A percentile compares a stretch with the other conserved stretches of the same genome.
Conservation (phyloP, 169 alveolate species). For the Cryptosporidium viatorum region DNA sequence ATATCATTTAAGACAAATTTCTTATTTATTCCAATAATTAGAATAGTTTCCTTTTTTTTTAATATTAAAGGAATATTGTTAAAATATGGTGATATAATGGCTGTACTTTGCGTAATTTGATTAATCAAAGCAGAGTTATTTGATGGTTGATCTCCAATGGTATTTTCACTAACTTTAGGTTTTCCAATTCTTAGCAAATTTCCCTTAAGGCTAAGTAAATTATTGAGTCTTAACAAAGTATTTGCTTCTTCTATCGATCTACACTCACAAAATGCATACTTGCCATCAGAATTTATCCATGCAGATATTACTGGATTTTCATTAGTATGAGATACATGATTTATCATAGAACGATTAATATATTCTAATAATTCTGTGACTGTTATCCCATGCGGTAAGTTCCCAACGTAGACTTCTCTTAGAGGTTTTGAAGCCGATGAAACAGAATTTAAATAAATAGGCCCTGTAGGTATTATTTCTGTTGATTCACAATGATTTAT, state of each 20-base stretch:
- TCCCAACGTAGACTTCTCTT: slow-evolving; percentile 87
- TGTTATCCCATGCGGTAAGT: slow-evolving; percentile 84
- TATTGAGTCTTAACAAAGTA: slow-evolving; percentile 79
- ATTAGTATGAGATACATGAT: background rate
- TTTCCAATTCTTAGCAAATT: slow-evolving; percentile 55
- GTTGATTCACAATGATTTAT: background rate
- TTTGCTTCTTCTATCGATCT: slow-evolving; percentile 94
- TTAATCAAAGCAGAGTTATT: background rate
- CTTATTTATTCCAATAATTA: slow-evolving; percentile 26
- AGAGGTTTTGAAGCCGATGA: slow-evolving; percentile 78
- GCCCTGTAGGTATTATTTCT: background rate
- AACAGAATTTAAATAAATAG: background rate
- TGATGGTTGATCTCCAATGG: background rate
- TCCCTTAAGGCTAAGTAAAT: slow-evolving; percentile 59
- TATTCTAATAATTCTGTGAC: slow-evolving; percentile 85
- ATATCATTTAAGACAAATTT: background rate
- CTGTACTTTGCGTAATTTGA: background rate
- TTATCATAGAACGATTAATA: slow-evolving; percentile 82
- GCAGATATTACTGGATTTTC: slow-evolving; percentile 91
- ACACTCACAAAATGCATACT: slow-evolving; percentile 95
- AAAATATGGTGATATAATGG: slow-evolving; percentile 45
- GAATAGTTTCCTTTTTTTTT: slow-evolving; percentile 26
- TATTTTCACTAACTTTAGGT: slow-evolving; percentile 40
- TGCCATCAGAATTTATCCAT: slow-evolving; percentile 95
- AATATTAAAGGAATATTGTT: slow-evolving; percentile 30